Evolutionary conservation across 129 eudicot species (phyloP).

Genomic region (Erigeron canadensis): DNA sequence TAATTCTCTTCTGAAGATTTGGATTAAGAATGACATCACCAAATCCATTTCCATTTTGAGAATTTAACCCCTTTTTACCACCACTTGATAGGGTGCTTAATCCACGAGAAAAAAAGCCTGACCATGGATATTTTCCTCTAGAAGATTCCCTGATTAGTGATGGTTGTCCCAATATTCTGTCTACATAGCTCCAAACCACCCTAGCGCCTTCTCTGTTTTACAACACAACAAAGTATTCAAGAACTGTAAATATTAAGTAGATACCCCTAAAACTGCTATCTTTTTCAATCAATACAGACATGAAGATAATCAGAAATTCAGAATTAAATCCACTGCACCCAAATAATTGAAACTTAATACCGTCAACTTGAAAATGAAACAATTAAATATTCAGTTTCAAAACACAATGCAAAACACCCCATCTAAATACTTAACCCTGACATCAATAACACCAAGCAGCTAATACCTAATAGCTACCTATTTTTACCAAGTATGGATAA

Average conservation of each 20-base stretch:
- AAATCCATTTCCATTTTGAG: slow-evolving; percentile 65
- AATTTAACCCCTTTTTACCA: slow-evolving; percentile 37
- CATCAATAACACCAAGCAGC: too few species aligned
- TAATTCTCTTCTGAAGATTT: slow-evolving; percentile 78
- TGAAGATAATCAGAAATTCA: too few species aligned
- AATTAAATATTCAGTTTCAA: background rate
- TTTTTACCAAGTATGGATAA: too few species aligned
- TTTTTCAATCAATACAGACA: too few species aligned
- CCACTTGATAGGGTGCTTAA: slow-evolving; percentile 48
- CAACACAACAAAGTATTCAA: background rate
- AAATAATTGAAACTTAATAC: too few species aligned
- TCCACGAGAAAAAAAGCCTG: slow-evolving; percentile 68
- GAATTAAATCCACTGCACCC: too few species aligned
- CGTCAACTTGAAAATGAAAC: background rate
- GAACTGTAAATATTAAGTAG: background rate
- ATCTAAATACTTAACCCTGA: too few species aligned
- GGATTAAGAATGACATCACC: slow-evolving; percentile 95
- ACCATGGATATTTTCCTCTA: slow-evolving; percentile 96
- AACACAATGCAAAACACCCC: background rate
- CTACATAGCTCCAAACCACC: slow-evolving; percentile 95
- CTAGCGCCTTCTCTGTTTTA: slow-evolving; percentile 94
- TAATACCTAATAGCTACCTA: too few species aligned
- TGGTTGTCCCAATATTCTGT: slow-evolving; percentile 97
- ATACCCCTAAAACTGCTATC: too few species aligned
- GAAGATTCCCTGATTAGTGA: slow-evolving; percentile 94